phyloP scores from a whole-genome alignment of 371 early-diverging fungal genomes.

The Rhizopus stolonifer region DNA sequence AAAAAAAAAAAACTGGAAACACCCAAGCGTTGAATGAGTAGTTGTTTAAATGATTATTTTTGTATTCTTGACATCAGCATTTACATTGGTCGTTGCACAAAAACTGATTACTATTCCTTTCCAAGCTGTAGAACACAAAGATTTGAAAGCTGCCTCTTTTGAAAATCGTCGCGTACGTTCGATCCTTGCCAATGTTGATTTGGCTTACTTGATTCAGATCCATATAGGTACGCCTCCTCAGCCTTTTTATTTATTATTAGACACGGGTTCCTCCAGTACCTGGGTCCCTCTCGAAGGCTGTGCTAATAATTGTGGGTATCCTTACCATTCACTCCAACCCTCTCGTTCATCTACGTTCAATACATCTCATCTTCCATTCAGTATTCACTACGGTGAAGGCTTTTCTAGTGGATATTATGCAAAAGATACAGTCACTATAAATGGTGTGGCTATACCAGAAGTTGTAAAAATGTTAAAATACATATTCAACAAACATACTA shows the following conservation, averaged over 20 bases:
- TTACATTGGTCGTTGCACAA: constrained; percentile 1
- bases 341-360: constrained; percentile 25
- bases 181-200: constrained; percentile 27
- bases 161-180: constrained; percentile 7
- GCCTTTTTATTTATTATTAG: constrained; percentile 39
- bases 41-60: neutral
- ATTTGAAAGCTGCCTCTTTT: neutral
- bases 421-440: constrained; percentile 34
- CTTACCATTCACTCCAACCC: constrained; percentile 25
- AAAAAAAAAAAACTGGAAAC: too few relatives aligned
- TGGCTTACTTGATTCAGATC: constrained; percentile 43
- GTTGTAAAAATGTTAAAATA: too few relatives aligned
- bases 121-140: constrained; percentile 16
- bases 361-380: constrained; percentile 18
- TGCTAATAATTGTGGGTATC: constrained; percentile 35
- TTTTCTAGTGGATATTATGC: constrained; percentile 41
- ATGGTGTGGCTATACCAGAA: constrained; percentile 24
- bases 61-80: constrained; percentile 9
- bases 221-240: constrained; percentile 45
- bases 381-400: constrained; percentile 44
- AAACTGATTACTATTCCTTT: constrained; percentile 23
- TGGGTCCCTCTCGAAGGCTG: constrained; percentile 43
- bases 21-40: neutral
- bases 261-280: constrained; percentile 48
- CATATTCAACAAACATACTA: too few relatives aligned